Conservation (phyloP, 202 grass and related monocot species). For the Dendrocalamus latiflorus region DNA sequence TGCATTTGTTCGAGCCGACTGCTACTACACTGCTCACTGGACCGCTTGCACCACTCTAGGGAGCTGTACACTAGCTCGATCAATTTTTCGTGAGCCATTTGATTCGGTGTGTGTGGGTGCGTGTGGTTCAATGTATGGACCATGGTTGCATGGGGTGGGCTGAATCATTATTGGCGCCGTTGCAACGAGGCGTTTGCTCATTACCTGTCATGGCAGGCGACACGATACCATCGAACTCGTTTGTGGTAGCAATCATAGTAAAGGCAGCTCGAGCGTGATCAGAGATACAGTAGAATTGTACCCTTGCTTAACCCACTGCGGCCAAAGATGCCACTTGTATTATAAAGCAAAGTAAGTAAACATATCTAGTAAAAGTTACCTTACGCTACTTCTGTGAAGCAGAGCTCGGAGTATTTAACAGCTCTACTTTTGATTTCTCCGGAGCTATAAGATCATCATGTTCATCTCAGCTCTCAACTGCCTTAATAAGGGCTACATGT, state of each 20-base stretch:
- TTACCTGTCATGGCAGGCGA: neutral
- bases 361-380: neutral
- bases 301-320: neutral
- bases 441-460: neutral
- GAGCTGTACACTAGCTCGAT: neutral
- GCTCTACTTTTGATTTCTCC: neutral
- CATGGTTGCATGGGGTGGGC: neutral
- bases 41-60: no score
- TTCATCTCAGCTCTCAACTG: neutral
- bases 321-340: neutral
- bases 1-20: no score
- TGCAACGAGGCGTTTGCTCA: neutral
- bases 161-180: neutral
- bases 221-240: neutral
- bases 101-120: no score
- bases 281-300: neutral
- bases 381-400: neutral
- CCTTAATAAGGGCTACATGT: neutral
- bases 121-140: neutral
- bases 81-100: neutral
- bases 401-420: neutral
- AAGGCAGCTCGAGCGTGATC: neutral
- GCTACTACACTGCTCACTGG: no score
- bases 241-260: neutral
- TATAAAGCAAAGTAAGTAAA: neutral